Evolutionary conservation across 2,329 filamentous ascomycete genomes (phyloP).

Genomic region (Didymella keratinophila): DNA sequence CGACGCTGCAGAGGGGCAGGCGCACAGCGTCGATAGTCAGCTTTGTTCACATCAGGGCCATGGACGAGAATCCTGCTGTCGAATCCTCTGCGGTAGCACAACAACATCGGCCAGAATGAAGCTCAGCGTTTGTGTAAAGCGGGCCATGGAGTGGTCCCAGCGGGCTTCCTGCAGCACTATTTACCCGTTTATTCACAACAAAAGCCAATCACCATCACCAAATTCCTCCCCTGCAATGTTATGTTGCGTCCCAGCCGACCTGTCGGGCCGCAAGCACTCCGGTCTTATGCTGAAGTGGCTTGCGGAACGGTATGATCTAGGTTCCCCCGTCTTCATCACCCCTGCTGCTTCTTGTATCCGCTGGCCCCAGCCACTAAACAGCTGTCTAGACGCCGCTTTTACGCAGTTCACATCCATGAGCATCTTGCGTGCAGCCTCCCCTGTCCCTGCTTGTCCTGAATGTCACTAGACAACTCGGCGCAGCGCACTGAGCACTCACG

Average conservation of each 20-base stretch:
- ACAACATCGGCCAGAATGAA: conserved; percentile 35
- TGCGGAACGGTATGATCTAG: conserved; percentile 28
- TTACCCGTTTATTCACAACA: conserved; percentile 45
- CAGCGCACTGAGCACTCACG: conserved; percentile 46
- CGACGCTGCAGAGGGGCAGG: conserved; percentile 14
- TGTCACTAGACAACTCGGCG: conserved; percentile 35
- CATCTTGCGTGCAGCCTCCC: conserved; percentile 35
- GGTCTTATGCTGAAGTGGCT: conserved; percentile 38
- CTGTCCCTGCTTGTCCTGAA: conserved; percentile 39
- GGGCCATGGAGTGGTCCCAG: conserved; percentile 21
- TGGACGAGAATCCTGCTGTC: conserved; percentile 20
- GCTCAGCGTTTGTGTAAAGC: conserved; percentile 24
- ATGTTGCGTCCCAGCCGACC: conserved; percentile 42
- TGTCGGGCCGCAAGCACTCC: conserved; percentile 37
- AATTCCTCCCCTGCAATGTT: conserved; percentile 39
- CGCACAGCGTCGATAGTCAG: conserved; percentile 16
- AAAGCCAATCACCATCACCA: conserved; percentile 35
- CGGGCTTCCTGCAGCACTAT: conserved; percentile 38
- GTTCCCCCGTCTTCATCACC: conserved; percentile 30
- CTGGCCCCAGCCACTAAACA: conserved; percentile 37
- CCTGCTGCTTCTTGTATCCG: conserved; percentile 26
- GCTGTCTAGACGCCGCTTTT: conserved; percentile 25
- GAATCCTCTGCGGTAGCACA: conserved; percentile 30
- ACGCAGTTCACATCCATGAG: conserved; percentile 24
- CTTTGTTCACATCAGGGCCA: conserved; percentile 14